phyloP scores from a whole-genome alignment of 257 asterid species.

The Solanum rostratum region DNA sequence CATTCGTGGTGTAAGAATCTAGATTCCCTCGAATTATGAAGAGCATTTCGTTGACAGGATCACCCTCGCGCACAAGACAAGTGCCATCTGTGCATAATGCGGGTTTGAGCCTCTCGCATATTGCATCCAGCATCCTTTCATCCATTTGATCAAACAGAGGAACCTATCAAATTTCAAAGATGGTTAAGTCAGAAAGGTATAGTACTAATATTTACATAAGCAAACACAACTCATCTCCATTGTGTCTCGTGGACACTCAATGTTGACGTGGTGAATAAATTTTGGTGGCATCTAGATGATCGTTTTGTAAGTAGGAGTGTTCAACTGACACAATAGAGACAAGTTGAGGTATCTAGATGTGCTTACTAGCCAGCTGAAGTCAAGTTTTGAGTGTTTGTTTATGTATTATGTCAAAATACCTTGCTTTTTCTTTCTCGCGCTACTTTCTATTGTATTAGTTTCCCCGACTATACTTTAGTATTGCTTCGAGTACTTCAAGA shows the following conservation, averaged over 20 bases:
- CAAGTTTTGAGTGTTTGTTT: background rate
- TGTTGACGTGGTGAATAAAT: background rate
- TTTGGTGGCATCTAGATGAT: background rate
- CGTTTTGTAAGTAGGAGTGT: background rate
- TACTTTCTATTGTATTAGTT: background rate
- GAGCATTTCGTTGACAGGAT: constrained; percentile 86
- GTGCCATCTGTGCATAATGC: constrained; percentile 73
- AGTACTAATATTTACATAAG: background rate
- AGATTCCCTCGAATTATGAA: constrained; percentile 90
- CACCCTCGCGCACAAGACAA: constrained; percentile 82
- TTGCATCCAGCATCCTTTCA: constrained; percentile 80
- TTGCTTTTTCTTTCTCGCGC: background rate
- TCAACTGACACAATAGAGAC: background rate
- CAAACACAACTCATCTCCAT: background rate
- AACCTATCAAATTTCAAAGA: constrained; percentile 28
- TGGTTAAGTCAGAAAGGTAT: background rate
- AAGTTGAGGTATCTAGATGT: background rate
- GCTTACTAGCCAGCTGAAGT: background rate
- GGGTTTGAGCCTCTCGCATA: constrained; percentile 91
- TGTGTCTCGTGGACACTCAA: background rate
- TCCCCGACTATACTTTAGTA: background rate
- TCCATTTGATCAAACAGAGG: constrained; percentile 96
- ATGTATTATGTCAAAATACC: background rate
- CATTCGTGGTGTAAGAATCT: constrained; percentile 84
- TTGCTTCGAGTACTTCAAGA: background rate